phyloP scores from a whole-genome alignment of 2,329 filamentous ascomycete genomes.

The Colletotrichum sidae region DNA sequence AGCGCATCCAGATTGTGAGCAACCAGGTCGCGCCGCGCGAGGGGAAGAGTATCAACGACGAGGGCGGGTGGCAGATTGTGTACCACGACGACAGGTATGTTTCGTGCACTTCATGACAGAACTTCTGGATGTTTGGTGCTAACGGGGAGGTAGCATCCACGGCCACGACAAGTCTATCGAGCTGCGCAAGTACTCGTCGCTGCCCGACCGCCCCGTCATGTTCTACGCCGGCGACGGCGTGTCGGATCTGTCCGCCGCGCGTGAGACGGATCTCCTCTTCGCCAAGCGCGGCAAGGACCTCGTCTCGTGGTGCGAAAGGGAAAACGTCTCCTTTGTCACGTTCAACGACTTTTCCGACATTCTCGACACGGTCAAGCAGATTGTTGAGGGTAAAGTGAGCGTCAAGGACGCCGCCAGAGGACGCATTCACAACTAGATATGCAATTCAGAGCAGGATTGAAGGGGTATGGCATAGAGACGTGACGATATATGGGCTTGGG shows the following conservation, averaged over 20 bases:
- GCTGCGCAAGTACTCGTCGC: constrained; percentile 85
- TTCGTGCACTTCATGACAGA: not conserved
- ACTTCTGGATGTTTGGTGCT: constrained; percentile 4
- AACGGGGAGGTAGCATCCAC: constrained; percentile 68
- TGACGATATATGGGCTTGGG: constrained; percentile 8
- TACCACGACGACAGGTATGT: constrained; percentile 86
- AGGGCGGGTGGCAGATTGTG: constrained; percentile 86
- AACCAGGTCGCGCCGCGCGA: constrained; percentile 78
- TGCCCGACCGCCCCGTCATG: constrained; percentile 81
- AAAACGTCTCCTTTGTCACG: constrained; percentile 87
- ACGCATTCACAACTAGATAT: constrained; percentile 40
- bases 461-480: constrained; percentile 1
- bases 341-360: constrained; percentile 90
- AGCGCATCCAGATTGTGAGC: constrained; percentile 88
- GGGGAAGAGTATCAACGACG: constrained; percentile 80
- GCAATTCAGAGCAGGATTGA: not conserved
- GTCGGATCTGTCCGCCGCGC: constrained; percentile 89
- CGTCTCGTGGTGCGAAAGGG: constrained; percentile 85
- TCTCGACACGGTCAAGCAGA: constrained; percentile 78
- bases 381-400: constrained; percentile 77
- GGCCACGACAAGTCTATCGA: constrained; percentile 98
- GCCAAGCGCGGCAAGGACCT: constrained; percentile 93
- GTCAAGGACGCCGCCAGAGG: constrained; percentile 76
- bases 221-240: constrained; percentile 97
- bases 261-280: constrained; percentile 93